Percentiles rank a stretch among this genome's conserved stretches.
Evolutionary conservation across 495 filamentous ascomycete species (phyloP).

Genomic region (Aspergillus campestris): DNA sequence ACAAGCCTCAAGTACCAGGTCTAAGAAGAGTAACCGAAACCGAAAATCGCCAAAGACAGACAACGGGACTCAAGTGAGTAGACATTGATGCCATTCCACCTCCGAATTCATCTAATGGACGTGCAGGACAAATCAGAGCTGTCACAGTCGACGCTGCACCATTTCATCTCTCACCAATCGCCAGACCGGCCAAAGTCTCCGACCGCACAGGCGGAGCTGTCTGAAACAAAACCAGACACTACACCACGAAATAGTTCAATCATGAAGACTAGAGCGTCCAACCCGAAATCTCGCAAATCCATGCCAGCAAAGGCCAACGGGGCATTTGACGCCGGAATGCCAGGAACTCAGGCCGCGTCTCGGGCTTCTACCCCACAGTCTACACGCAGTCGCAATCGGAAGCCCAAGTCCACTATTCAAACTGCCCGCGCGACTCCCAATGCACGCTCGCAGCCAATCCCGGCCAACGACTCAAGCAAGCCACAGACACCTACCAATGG

Average conservation of each 20-base stretch:
- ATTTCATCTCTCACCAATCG: slow-evolving; percentile 8
- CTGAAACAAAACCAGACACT: slow-evolving; percentile 1
- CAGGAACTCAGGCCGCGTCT: slow-evolving; percentile 1
- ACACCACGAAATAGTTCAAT: neutral
- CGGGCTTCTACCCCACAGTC: slow-evolving; percentile 8
- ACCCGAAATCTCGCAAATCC: slow-evolving; percentile 10
- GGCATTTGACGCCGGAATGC: slow-evolving; percentile 1
- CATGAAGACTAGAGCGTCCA: slow-evolving; percentile 2
- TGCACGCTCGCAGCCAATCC: neutral
- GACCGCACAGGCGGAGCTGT: slow-evolving; percentile 1
- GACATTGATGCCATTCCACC: neutral
- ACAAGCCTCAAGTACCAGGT: neutral
- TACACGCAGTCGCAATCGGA: slow-evolving; percentile 10
- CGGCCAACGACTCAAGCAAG: too few relatives aligned
- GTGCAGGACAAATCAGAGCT: neutral
- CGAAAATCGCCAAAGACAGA: slow-evolving; percentile 1
- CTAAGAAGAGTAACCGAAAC: slow-evolving; percentile 4
- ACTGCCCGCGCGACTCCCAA: slow-evolving; percentile 2
- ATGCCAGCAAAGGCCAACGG: slow-evolving; percentile 10
- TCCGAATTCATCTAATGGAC: slow-evolving; percentile 1
- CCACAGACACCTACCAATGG: slow-evolving; percentile 1
- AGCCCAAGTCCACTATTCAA: slow-evolving; percentile 2
- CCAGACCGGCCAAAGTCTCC: slow-evolving; percentile 7
- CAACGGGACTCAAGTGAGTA: neutral
- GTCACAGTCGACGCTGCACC: slow-evolving; percentile 8